A percentile compares a stretch with the other conserved stretches of the same genome.
Evolutionary conservation across 2,329 filamentous ascomycete species (phyloP).

Genomic region (Neopestalotiopsis sp.): DNA sequence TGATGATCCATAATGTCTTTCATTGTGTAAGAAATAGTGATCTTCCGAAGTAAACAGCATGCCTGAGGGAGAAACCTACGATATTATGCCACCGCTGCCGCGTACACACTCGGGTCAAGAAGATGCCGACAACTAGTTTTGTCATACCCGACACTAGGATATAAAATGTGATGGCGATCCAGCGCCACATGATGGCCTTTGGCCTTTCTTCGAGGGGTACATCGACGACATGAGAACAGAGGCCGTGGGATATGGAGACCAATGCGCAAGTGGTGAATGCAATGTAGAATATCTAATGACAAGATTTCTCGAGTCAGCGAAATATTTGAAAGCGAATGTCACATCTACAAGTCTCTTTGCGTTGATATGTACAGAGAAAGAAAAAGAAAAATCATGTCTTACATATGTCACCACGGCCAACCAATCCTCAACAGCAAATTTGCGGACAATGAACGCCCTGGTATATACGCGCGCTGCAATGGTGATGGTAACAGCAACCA

Average conservation of each 20-base stretch:
- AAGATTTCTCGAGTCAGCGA: neutral
- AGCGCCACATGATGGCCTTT: slow-evolving; percentile 18
- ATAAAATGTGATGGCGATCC: slow-evolving; percentile 18
- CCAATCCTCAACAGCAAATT: slow-evolving; percentile 14
- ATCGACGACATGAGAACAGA: slow-evolving; percentile 13
- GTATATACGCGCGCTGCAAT: slow-evolving; percentile 15
- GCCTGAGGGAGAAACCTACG: neutral
- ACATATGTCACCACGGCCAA: slow-evolving; percentile 13
- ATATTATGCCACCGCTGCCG: slow-evolving; percentile 16
- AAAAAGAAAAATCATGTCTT: neutral
- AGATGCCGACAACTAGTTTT: slow-evolving; percentile 14
- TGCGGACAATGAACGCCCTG: slow-evolving; percentile 6
- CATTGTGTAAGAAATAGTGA: neutral
- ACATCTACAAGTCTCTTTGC: neutral
- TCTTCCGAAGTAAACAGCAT: neutral
- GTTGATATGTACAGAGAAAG: neutral
- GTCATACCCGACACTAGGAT: slow-evolving; percentile 15
- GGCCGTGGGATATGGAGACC: neutral
- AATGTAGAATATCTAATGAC: slow-evolving; percentile 8
- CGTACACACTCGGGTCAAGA: slow-evolving; percentile 16
- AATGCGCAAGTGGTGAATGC: slow-evolving; percentile 8
- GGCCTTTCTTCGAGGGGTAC: slow-evolving; percentile 14
- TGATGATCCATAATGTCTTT: slow-evolving; percentile 17
- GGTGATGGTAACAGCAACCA: neutral
- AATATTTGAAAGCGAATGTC: neutral